Evolutionary conservation across 225 moss, liverwort and hornwort species (phyloP).

Genomic region (Pseudoscleropodium purum): DNA sequence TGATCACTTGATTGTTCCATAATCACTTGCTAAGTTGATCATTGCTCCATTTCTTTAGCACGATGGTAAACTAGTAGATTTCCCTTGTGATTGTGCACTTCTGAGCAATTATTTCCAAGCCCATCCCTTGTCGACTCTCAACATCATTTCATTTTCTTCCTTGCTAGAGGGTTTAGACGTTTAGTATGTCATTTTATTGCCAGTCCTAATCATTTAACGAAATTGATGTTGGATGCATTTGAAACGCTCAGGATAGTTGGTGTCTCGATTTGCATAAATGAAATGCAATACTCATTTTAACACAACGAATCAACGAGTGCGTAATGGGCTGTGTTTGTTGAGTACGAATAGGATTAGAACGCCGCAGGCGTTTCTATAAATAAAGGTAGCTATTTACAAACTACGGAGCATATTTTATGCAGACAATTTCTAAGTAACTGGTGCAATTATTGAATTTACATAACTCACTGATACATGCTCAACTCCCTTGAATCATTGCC

Average conservation of each 20-base stretch:
- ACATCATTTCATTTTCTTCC: not conserved
- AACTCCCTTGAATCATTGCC: not conserved
- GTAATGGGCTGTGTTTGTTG: not conserved
- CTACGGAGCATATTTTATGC: too few species aligned
- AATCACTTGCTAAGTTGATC: not conserved
- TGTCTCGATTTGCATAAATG: too few species aligned
- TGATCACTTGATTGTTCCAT: not conserved
- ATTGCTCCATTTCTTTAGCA: not conserved
- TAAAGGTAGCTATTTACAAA: too few species aligned
- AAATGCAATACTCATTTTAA: not conserved
- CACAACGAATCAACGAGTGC: not conserved
- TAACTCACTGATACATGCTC: not conserved
- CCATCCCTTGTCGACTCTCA: not conserved
- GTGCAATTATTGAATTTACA: not conserved
- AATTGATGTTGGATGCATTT: not conserved
- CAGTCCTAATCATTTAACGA: not conserved
- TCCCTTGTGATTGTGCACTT: not conserved
- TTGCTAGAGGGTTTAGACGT: not conserved
- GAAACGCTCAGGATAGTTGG: too few species aligned
- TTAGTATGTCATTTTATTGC: not conserved
- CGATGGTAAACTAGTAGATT: not conserved
- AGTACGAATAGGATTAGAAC: not conserved
- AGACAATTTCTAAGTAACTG: not conserved
- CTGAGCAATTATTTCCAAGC: not conserved
- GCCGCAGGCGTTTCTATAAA: too few species aligned